Evolutionary conservation across 2,329 filamentous ascomycete genomes (phyloP).

Genomic region (Nigrospora sphaerica): DNA sequence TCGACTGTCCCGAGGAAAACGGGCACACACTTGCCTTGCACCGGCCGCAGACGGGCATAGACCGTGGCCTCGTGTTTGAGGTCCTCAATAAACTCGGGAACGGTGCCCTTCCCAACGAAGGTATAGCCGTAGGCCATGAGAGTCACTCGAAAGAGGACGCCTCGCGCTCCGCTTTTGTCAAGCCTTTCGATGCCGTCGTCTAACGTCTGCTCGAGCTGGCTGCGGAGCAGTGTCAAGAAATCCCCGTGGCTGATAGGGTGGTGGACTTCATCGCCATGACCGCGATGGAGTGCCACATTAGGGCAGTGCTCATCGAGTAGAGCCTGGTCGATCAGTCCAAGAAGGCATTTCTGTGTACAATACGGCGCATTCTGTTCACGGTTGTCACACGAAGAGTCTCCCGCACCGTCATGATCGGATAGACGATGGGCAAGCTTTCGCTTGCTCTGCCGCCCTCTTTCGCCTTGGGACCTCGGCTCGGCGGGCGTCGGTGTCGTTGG

Average conservation of each 20-base stretch:
- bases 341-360: too few species aligned
- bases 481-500: constrained; percentile 6
- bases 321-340: too few species aligned
- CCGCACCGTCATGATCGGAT: neutral
- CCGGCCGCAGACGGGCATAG: too few species aligned
- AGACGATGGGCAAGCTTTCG: constrained; percentile 7
- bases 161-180: constrained; percentile 21
- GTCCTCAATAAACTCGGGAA: too few species aligned
- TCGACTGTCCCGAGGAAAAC: too few species aligned
- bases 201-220: constrained; percentile 21
- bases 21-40: too few species aligned
- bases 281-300: constrained; percentile 24
- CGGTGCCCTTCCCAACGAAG: too few species aligned
- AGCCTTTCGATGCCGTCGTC: constrained; percentile 22
- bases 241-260: constrained; percentile 20
- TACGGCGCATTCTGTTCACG: too few species aligned
- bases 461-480: constrained; percentile 3
- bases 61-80: too few species aligned
- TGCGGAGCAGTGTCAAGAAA: constrained; percentile 21
- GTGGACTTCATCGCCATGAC: neutral
- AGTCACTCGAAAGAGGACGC: constrained; percentile 32
- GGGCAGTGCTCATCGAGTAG: too few species aligned
- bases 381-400: too few species aligned
- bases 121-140: too few species aligned
- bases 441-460: constrained; percentile 10